Evolutionary conservation across 1,284 basidiomycete species (phyloP), one percentile per base, ranked within the genome.

Genomic region (Singerocomus rubriflavus): DNA sequence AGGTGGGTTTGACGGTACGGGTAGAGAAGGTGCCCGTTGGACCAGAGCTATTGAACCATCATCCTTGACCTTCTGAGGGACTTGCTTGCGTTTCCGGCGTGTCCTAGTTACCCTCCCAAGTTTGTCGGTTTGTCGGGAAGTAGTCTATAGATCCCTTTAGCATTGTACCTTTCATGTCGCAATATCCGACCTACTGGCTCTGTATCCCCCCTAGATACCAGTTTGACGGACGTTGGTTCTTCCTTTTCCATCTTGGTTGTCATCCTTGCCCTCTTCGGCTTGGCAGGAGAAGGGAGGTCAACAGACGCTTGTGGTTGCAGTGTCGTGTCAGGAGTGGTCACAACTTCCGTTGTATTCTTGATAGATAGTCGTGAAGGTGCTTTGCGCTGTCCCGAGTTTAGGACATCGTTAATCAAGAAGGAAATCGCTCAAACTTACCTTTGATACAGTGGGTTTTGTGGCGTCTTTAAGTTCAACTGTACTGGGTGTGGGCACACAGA

Each of bases 251-350:
- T 45, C 44, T 66, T 67, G 17, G 54, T 21, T 16, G 46, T 12
- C 40, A 58, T 48, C 53, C 57, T 70, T 48, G 65, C 57, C 41
- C 56, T 67, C 61, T 67, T 67, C 26, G 67, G 52, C 39, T 52
- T 69, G 34, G 61, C 61, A 33, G 60, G 64, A 50, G 61, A 60
- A 39, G 59, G 35, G 47, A 56, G 50, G 13, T 68, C 67, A 5
- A 14, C 35, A 42, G 56, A 26, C 32, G 40, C 21, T 26, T 54
- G 66, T 36, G 53, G 30, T 51, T 49, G 53, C 12, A 46, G 55
- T 26, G 44, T 34, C 17, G 35, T 44, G 31, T 62, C 54, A 13
- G 41, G 26, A 44, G 50, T 38, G 32, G 36, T 39, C 21, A 21
- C 21, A 48, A 25, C 46, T 47, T 67, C 65, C 27, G 39, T n/a